A percentile compares a stretch with the other conserved stretches of the same genome.
Evolutionary conservation across 768 basidiomycete species (phyloP).

Genomic region (Rhodotorula kratochvilovae): DNA sequence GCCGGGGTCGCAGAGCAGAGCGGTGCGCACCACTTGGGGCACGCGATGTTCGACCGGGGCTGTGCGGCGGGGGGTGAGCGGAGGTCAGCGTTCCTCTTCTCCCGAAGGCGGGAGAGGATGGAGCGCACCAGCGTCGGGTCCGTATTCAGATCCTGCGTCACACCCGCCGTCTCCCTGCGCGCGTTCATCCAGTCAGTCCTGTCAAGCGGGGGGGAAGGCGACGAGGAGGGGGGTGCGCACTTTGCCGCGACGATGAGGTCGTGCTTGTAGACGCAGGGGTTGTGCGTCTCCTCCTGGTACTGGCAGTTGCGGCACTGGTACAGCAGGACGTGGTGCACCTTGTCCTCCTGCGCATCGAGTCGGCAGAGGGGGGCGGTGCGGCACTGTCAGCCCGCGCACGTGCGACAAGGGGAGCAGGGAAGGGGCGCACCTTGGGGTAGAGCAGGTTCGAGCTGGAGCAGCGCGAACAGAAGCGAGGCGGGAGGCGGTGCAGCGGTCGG

Average conservation of each 20-base stretch:
- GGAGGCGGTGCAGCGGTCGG: not conserved
- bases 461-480: constrained; percentile 8
- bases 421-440: constrained; percentile 57
- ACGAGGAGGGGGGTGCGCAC: constrained; percentile 51
- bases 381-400: no score
- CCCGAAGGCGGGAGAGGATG: not conserved
- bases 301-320: constrained; percentile 87
- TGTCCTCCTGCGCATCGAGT: constrained; percentile 86
- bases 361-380: not conserved
- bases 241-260: constrained; percentile 89
- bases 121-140: constrained; percentile 83
- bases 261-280: constrained; percentile 86
- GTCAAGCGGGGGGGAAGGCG: not conserved
- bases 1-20: no score
- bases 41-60: constrained; percentile 29
- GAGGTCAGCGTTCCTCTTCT: not conserved
- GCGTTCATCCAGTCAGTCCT: not conserved
- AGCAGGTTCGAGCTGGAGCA: constrained; percentile 72
- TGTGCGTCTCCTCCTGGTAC: constrained; percentile 77
- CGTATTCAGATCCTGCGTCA: constrained; percentile 76
- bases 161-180: constrained; percentile 82
- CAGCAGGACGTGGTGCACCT: constrained; percentile 73
- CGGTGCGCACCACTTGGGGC: constrained; percentile 25
- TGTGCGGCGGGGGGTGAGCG: not conserved
- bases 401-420: not conserved